phyloP scores from a whole-genome alignment of 192 early-diverging fungal genomes.

The Linnemannia schmuckeri region DNA sequence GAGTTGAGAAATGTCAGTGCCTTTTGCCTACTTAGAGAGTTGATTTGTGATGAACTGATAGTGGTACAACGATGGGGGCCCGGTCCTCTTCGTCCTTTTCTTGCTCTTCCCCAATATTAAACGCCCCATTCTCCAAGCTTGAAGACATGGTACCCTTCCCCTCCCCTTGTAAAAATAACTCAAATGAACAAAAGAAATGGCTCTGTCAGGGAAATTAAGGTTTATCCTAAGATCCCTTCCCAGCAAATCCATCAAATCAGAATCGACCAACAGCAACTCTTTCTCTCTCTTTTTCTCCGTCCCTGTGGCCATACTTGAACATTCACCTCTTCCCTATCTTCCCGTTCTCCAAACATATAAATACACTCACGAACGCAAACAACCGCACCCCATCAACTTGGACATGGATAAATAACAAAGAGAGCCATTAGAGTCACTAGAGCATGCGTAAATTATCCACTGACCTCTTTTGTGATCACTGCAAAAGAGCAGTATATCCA shows the following conservation, averaged over 20 bases:
- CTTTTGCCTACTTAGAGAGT: neutral
- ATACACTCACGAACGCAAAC: too few relatives aligned
- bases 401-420: too few relatives aligned
- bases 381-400: too few relatives aligned
- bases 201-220: neutral
- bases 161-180: neutral
- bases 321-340: too few relatives aligned
- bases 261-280: constrained; percentile 22
- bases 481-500: neutral
- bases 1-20: neutral
- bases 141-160: neutral
- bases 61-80: neutral
- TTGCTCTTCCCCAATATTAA: neutral
- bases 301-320: neutral
- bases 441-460: too few relatives aligned
- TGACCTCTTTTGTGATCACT: neutral
- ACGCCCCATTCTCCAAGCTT: neutral
- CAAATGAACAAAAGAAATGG: neutral
- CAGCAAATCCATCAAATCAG: constrained; percentile 14
- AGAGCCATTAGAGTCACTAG: too few relatives aligned
- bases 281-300: neutral
- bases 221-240: neutral
- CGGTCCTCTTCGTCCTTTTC: neutral
- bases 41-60: neutral
- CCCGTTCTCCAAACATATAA: too few relatives aligned